Conservation (phyloP, 169 alveolate genomes). For the Cryptosporidium ubiquitum region DNA sequence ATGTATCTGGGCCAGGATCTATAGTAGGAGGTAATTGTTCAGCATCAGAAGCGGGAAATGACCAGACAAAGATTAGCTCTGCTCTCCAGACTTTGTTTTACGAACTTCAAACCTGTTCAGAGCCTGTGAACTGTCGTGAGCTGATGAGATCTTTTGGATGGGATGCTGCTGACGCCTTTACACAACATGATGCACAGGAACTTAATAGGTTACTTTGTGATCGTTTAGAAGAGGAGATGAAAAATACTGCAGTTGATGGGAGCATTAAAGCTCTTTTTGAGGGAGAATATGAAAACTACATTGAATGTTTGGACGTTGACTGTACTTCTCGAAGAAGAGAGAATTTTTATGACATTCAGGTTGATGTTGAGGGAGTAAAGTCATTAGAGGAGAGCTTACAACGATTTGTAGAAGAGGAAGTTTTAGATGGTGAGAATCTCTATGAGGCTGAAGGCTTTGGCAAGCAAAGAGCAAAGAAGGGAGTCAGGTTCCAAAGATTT, state of each 20-base stretch:
- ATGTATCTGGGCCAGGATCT: conserved; percentile 13
- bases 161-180: conserved; percentile 94
- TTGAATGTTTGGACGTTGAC: conserved; percentile 93
- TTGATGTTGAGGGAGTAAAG: conserved; percentile 92
- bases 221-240: conserved; percentile 96
- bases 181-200: conserved; percentile 98
- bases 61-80: conserved; percentile 83
- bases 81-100: conserved; percentile 93
- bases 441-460: conserved; percentile 94
- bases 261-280: conserved; percentile 92
- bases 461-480: conserved; percentile 89
- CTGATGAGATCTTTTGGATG: conserved; percentile 95
- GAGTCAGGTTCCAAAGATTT: conserved; percentile 90
- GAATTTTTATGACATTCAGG: conserved; percentile 88
- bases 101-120: conserved; percentile 88
- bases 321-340: conserved; percentile 88
- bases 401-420: conserved; percentile 92
- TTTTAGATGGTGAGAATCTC: conserved; percentile 93
- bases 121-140: conserved; percentile 91
- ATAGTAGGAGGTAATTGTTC: background rate
- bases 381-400: conserved; percentile 91
- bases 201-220: conserved; percentile 92
- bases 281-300: conserved; percentile 94
- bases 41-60: conserved; percentile 84
- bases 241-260: conserved; percentile 94